Base-by-base conservation (phyloP, 73 alveolate genomes). In the Blepharisma japonicum region DNA sequence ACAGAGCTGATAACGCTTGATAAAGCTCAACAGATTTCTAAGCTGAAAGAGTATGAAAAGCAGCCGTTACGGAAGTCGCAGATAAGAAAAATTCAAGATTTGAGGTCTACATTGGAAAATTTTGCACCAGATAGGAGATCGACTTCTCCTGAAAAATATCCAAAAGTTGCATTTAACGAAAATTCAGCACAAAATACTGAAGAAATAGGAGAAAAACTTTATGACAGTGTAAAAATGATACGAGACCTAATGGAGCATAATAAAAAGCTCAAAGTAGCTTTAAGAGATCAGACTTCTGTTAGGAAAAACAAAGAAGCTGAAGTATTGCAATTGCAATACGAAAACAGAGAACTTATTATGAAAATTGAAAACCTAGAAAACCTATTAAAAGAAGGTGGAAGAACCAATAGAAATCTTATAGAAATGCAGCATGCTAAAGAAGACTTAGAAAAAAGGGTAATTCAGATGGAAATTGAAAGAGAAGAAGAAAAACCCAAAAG, bases 211-310 rank as follows among this genome's bases (percentile, higher is more conserved):
- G 91, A 84, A 18, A 84, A 81, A 68, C 68, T 84, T 25, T 61
- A 68, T 51, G 91, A 84, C 48, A 78, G 87, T 5, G 83, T 84
- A 7, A 84, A 70, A 48, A 54, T 84, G 78, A 81, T 80, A 6
- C 70, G 87, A 39, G 82, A 84, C 55, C 71, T 84, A 71, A 71
- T 84, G 42, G 55, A 61, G 4, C 66, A 77, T 1, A 84, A 84
- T 68, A 84, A 84, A 70, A 85, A 84, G 21, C 84, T 84, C 46
- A 61, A 61, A 61, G 74, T 2, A 20, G 46, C 23, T n/a, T n/a
- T 61, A 14, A 61, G 46, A 2, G 46, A 25, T 61, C 74, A 14
- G 18, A 61, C 49, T 20, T 39, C 14, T 2, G 50, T 3, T 20
- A 61, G 23, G 23, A n/a, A 25, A 61, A 11, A n/a, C 14, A 8